These are phyloP conservation scores for Claviceps maximensis DNA, from an alignment of 2,329 filamentous ascomycete species.

Conservation along the genomic window DNA sequence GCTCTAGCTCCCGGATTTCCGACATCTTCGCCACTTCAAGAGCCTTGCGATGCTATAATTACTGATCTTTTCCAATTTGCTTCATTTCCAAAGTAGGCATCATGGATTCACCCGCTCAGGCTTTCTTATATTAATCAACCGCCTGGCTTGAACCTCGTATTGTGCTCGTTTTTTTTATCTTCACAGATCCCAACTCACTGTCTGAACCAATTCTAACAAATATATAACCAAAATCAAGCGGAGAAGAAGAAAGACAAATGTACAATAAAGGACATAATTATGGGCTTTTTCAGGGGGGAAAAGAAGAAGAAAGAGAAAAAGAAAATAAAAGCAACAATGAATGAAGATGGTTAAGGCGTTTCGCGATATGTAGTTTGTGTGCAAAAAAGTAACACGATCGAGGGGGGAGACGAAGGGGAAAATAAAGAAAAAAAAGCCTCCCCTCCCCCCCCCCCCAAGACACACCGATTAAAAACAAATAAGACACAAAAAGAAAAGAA, in stretches of 20 bases:
- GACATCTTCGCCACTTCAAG: background rate
- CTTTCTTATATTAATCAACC: background rate
- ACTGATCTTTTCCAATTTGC: background rate
- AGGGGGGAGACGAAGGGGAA: background rate
- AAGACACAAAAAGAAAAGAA: slow-evolving; percentile 2
- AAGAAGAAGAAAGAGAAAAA: slow-evolving; percentile 3
- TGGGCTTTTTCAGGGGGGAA: background rate
- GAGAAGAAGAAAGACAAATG: slow-evolving; percentile 13
- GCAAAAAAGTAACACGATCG: background rate
- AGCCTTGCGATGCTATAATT: background rate
- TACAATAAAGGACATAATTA: slow-evolving; percentile 17
- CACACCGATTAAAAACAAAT: background rate
- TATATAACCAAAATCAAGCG: background rate
- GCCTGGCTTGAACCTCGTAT: background rate
- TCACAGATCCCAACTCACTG: background rate
- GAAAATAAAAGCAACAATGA: background rate
- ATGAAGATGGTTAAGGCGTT: background rate
- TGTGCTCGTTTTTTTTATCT: background rate
- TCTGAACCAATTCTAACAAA: background rate
- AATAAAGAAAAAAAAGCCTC: slow-evolving; percentile 5
- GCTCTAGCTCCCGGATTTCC: background rate
- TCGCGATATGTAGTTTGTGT: background rate
- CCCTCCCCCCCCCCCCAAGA: background rate
- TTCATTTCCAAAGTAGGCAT: background rate
- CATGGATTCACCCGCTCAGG: background rate